These are phyloP conservation scores for Globisporangium cylindrosporum DNA, from an alignment of 352 stramenopile genomes.

Conservation along the genomic window DNA sequence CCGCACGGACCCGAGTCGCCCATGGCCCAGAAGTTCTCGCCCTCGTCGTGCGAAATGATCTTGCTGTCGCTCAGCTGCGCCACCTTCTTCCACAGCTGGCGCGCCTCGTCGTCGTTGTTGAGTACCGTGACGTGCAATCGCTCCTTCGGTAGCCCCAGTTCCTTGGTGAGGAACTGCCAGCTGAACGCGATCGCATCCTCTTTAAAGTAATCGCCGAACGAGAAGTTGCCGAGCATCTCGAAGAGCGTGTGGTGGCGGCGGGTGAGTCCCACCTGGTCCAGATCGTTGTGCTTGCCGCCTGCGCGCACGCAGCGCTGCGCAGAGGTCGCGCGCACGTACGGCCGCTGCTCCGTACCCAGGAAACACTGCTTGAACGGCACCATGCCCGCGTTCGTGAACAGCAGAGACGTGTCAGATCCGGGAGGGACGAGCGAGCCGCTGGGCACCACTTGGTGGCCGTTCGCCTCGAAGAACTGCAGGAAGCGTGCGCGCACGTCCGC, in stretches of 20 bases:
- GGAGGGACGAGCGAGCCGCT: constrained; percentile 73
- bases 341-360: constrained; percentile 73
- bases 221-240: constrained; percentile 99
- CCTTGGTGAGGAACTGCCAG: constrained; percentile 93
- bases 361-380: constrained; percentile 94
- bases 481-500: constrained; percentile 51
- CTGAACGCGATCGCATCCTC: constrained; percentile 93
- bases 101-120: constrained; percentile 57
- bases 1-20: constrained; percentile 92
- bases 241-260: constrained; percentile 99
- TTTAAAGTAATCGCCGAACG: constrained; percentile 98
- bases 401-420: constrained; percentile 89
- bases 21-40: constrained; percentile 98
- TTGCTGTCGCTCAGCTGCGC: constrained; percentile 45
- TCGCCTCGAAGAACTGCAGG: constrained; percentile 63
- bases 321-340: constrained; percentile 90
- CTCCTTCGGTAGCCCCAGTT: constrained; percentile 60
- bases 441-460: constrained; percentile 58
- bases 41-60: constrained; percentile 70
- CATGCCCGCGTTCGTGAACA: constrained; percentile 98
- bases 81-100: constrained; percentile 53
- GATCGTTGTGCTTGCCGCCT: constrained; percentile 98
- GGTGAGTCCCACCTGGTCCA: constrained; percentile 97
- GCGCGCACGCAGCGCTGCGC: constrained; percentile 97
- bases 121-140: constrained; percentile 73